Evolutionary conservation across 176 grass and related monocot genomes (phyloP).

Genomic region (Eleusine coracana): DNA sequence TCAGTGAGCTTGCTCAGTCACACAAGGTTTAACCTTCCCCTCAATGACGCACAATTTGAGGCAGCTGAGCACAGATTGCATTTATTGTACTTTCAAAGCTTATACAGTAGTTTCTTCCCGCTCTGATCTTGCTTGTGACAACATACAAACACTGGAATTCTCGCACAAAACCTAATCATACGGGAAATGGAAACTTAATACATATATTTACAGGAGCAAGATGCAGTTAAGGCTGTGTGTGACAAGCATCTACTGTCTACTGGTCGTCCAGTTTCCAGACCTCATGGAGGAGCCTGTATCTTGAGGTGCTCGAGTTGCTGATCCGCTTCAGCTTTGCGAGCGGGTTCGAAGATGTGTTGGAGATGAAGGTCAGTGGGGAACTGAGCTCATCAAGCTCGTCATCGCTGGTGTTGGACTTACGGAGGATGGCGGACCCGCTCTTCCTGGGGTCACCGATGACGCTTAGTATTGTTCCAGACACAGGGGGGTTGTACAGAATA

Average conservation of each 20-base stretch:
- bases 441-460: constrained; percentile 70
- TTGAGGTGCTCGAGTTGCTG: constrained; percentile 44
- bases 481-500: constrained; percentile 61
- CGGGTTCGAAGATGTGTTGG: constrained; percentile 46
- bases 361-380: constrained; percentile 71
- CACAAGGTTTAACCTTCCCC: neutral
- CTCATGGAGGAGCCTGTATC: constrained; percentile 83
- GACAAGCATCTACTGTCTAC: neutral
- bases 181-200: constrained; percentile 2
- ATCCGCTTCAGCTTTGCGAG: constrained; percentile 56
- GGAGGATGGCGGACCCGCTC: constrained; percentile 67
- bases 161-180: neutral
- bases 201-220: constrained; percentile 13
- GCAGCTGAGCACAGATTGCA: neutral
- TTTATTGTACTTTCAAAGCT: constrained; percentile 2
- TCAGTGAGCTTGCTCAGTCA: neutral
- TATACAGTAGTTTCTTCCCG: neutral
- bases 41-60: neutral
- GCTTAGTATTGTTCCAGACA: constrained; percentile 60
- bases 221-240: neutral
- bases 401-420: constrained; percentile 85
- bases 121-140: constrained; percentile 7
- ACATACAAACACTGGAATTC: constrained; percentile 1
- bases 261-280: constrained; percentile 85
- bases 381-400: constrained; percentile 90